Conservation (phyloP, 805 yeast species). For the Hyphopichia homilentoma region DNA sequence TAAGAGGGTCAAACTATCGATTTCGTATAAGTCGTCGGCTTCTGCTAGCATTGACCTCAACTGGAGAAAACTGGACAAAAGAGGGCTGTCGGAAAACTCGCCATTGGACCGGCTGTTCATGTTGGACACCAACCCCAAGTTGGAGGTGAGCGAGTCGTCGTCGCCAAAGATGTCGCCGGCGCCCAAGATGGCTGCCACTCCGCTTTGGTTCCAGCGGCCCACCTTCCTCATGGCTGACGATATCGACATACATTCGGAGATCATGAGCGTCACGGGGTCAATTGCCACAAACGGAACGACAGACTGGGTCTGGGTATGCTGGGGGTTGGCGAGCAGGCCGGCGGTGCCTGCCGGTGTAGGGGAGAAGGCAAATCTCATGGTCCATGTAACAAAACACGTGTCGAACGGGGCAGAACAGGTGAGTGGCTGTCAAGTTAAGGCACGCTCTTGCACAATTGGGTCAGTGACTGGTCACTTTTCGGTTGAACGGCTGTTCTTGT, state of each 20-base stretch:
- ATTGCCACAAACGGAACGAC: too few species aligned
- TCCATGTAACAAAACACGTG: too few species aligned
- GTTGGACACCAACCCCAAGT: slow-evolving; percentile 14
- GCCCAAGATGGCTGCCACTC: slow-evolving; percentile 82
- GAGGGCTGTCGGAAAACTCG: slow-evolving; percentile 42
- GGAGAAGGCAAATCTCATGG: neutral
- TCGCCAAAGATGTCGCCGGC: slow-evolving; percentile 53
- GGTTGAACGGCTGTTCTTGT: too few species aligned
- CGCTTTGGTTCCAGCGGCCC: slow-evolving; percentile 63
- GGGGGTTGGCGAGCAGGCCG: slow-evolving; percentile 1
- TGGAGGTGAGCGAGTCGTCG: slow-evolving; percentile 28
- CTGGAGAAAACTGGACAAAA: slow-evolving; percentile 76
- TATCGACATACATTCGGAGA: slow-evolving; percentile 83
- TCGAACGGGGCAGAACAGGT: too few species aligned
- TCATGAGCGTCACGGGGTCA: slow-evolving; percentile 77
- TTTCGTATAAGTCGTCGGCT: slow-evolving; percentile 43
- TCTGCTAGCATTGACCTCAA: slow-evolving; percentile 68
- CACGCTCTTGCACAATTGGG: too few species aligned
- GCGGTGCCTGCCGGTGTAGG: neutral
- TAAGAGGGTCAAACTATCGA: slow-evolving; percentile 70
- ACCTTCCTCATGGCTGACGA: slow-evolving; percentile 85
- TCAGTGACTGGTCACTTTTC: too few species aligned
- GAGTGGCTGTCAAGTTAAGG: too few species aligned
- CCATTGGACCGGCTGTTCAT: slow-evolving; percentile 2
- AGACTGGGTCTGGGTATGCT: too few species aligned